phyloP scores from a whole-genome alignment of 179 eudicot genomes.

The Vitellaria paradoxa region DNA sequence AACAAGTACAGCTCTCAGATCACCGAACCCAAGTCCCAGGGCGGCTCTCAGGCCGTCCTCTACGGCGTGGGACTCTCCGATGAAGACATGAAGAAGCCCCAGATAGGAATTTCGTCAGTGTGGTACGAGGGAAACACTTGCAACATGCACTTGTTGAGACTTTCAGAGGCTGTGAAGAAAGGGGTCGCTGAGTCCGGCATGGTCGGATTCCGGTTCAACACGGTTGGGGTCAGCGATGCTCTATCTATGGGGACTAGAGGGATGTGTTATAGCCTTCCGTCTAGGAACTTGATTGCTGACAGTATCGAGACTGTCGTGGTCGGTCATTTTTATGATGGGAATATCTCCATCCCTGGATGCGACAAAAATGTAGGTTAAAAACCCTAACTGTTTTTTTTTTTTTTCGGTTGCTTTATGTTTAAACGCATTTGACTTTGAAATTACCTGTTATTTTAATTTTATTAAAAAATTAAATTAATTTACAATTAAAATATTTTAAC shows the following conservation, averaged over 20 bases:
- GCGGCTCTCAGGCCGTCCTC: constrained; percentile 85
- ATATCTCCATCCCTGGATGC: constrained; percentile 95
- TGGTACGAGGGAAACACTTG: constrained; percentile 99
- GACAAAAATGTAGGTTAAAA: constrained; percentile 91
- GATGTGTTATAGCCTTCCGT: constrained; percentile 92
- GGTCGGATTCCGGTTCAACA: constrained; percentile 94
- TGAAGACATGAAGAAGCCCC: constrained; percentile 81
- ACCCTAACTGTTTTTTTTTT: background rate
- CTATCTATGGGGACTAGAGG: constrained; percentile 99
- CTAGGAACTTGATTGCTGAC: constrained; percentile 95
- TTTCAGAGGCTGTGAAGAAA: constrained; percentile 81
- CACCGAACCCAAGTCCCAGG: constrained; percentile 86
- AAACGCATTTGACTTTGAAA: no score
- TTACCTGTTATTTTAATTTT: no score
- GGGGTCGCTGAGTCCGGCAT: constrained; percentile 80
- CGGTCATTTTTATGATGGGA: constrained; percentile 98
- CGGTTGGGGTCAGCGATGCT: constrained; percentile 96
- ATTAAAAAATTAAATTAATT: no score
- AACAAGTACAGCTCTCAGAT: constrained; percentile 84
- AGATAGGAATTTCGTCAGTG: constrained; percentile 88
- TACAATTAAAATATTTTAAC: background rate
- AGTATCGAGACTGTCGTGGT: constrained; percentile 97
- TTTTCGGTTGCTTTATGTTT: no score
- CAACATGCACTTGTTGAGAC: constrained; percentile 76
- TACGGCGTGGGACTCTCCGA: constrained; percentile 95